Base-by-base conservation (phyloP, 495 filamentous ascomycete species). In the Glarea lozoyensis region DNA sequence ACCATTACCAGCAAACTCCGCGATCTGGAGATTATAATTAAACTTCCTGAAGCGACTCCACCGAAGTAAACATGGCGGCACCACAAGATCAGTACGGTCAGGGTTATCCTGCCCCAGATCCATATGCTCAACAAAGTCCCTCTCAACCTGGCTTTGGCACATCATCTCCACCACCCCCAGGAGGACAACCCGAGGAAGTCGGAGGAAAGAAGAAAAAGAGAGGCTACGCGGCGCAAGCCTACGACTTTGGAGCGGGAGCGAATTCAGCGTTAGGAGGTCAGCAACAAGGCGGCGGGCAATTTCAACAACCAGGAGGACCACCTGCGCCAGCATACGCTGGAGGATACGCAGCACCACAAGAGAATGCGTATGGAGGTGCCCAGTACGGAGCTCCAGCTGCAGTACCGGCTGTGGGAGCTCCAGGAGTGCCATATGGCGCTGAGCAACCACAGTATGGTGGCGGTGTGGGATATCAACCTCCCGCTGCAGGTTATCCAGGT, bases 211-310 rank as follows among this genome's bases (percentile, higher is more conserved):
- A 81, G 62, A 95, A 88, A 73, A 94, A 94, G 72, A 73, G 88
- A 62, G 78, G 82, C 31, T 98, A 98, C 68, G 92, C 93, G 18
- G 86, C 86, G 19, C 82, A 88, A 59, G 90, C 89, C 4, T 98
- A 90, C 60, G 93, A 95, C 10, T 88, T 97, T 56, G 89, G 84
- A 23, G 76, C 76, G 22, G 92, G 92, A 52, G 85, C 83, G 55
- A 98, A 98, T 76, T 79, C 86, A 40, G 83, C 67, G 12, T 58
- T 79, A 32, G 76, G 73, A 48, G 75, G 70, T 37, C 78, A 82
- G 56, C 59, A 58, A 34, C 62, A 65, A 19, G 72, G 60, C 2
- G 73, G 72, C 36, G 72, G 65, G 43, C 23, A 34, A 37, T 53
- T 48, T 24, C 52, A 31, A 35, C 48, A 57, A 17, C 33, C 49